phyloP scores from a whole-genome alignment of 352 stramenopile species.

The Lagenidium sp. region DNA sequence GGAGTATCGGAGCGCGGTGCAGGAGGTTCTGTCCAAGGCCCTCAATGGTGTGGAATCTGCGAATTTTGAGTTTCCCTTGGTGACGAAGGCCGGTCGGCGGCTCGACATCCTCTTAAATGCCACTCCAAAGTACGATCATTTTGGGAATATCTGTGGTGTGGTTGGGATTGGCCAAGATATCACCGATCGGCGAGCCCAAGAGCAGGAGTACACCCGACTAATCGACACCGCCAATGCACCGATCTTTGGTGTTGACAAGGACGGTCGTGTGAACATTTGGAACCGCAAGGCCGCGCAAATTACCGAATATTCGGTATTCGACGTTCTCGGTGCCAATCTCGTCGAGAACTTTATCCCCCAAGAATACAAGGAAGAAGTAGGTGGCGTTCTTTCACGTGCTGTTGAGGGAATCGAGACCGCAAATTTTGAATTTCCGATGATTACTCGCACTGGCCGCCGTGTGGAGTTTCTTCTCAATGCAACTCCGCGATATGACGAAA shows the following conservation, averaged over 20 bases:
- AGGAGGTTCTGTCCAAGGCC: slow-evolving; percentile 13
- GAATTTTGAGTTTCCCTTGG: slow-evolving; percentile 79
- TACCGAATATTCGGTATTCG: slow-evolving; percentile 59
- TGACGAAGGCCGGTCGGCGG: slow-evolving; percentile 20
- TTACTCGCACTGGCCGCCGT: slow-evolving; percentile 16
- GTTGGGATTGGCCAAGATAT: slow-evolving; percentile 69
- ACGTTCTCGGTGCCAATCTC: slow-evolving; percentile 57
- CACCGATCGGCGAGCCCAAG: slow-evolving; percentile 46
- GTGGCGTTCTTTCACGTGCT: slow-evolving; percentile 38
- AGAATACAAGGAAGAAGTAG: slow-evolving; percentile 42
- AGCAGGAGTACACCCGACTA: slow-evolving; percentile 64
- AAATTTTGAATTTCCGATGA: slow-evolving; percentile 61
- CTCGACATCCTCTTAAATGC: slow-evolving; percentile 15
- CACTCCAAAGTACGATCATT: slow-evolving; percentile 16
- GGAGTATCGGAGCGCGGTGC: slow-evolving; percentile 19
- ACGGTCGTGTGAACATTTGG: slow-evolving; percentile 73
- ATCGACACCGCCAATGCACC: slow-evolving; percentile 80
- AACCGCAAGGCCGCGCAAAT: slow-evolving; percentile 75
- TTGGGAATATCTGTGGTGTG: slow-evolving; percentile 44
- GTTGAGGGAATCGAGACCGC: slow-evolving; percentile 35
- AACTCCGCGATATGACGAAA: slow-evolving; percentile 20
- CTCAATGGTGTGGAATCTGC: slow-evolving; percentile 36
- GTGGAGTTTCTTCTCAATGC: slow-evolving; percentile 21
- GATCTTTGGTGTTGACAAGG: slow-evolving; percentile 68
- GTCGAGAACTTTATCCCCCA: slow-evolving; percentile 72